Base-by-base conservation (phyloP, 2,329 filamentous ascomycete genomes). In the Ophiostoma novo-ulmi region DNA sequence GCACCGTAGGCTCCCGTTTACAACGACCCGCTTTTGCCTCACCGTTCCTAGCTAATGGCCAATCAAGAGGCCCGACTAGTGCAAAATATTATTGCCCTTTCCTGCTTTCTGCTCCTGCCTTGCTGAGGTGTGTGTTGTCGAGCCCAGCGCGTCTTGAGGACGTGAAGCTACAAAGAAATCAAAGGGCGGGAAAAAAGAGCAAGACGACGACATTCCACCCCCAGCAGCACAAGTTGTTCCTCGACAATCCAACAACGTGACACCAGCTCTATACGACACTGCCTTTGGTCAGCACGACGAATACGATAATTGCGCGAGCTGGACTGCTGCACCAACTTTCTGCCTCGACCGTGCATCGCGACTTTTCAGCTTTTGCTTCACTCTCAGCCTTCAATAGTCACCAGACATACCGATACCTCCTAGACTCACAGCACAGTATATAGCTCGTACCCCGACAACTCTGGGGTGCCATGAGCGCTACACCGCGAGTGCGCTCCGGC, bases 401-500 rank as follows among this genome's bases (percentile, higher is more conserved):
- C 31, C 31, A 31, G 31, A 11, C 52, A 10, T 44, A 1, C 2
- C 44, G 11, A 44, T 44, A 44, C 39, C 4, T 44, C 39, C 39
- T 44, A 13, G 48, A 55, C 52, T 6, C 44, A 48, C 44, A 48
- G 6, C 44, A 48, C 44, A 55, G n/a, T 8, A 22, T 17, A 31
- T 26, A 63, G 58, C 26, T 5, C 35, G 26, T 13, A 35, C 58
- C n/a, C 14, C 55, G 7, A 14, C n/a, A 35, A 22, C 52, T 13
- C 38, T 35, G 58, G 58, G 58, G 58, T 75, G 75, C 75, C 73
- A 76, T 76, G 75, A 75, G 70, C 73, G 73, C 69, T 44, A 76
- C 75, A 67, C 75, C 75, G 31, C 71, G 73, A 70, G 71, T 75
- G 72, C 73, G 74, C 70, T 74, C 73, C 61, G 75, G 75, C 74